Base-by-base conservation (phyloP, 768 basidiomycete species). In the Psilocybe azurescens region DNA sequence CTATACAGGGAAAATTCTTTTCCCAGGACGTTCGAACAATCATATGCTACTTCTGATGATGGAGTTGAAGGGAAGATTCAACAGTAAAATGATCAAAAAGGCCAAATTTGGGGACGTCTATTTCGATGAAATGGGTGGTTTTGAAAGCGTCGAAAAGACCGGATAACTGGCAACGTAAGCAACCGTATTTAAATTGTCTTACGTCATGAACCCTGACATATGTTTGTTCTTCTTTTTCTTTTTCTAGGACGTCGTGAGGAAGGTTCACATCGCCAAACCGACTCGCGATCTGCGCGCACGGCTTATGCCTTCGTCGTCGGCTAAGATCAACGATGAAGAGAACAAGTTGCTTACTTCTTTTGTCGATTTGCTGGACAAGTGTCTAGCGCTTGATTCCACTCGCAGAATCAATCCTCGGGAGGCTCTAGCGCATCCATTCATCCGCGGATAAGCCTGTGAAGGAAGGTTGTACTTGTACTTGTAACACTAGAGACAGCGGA, bases 11-110 rank as follows among this genome's bases (percentile, higher is more conserved):
- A 98, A 97, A 80, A 99, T 99, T 59, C 87, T 99, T 44, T 94
- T 99, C 75, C 97, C 97, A 0, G 97, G 97, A 11, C 88, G 94
- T 41, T 93, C 93, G 16, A 99, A 99, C 76, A 97, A 97, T 71
- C 96, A 99, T 70, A 99, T 99, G 97, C 81, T 99, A 18, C 81
- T 95, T 58, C 86, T 93, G 59, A 97, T 98, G 92, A 98, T 98
- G 95, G 97, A 99, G 74, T 82, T 97, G 60, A 96, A 94, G 74
- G 96, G 97, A 38, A 85, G 95, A 53, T 93, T 99, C 78, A 96
- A 94, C 71, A 83, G 86, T 65, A 95, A 94, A 77, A 88, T 94
- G 88, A 91, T 99, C 75, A 97, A 97, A 79, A 94, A 91, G 72
- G 93, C 93, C 0, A 90, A 91, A 72, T 98, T 99, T 76, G 94